phyloP scores from a whole-genome alignment of 306 rosid genomes.

The Pyrus betulifolia region DNA sequence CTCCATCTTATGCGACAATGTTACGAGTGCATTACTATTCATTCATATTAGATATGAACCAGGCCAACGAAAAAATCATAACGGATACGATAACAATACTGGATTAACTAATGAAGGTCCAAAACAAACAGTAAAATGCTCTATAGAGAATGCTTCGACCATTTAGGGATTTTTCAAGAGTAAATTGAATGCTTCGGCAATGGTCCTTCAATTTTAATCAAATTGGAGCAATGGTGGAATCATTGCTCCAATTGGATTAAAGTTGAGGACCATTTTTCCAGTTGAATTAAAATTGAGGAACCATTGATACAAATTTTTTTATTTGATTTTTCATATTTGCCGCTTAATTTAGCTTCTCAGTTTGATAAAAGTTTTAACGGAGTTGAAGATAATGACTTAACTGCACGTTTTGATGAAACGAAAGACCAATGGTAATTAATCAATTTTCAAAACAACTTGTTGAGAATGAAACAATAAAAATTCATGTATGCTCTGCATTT shows the following conservation, averaged over 20 bases:
- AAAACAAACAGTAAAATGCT: not conserved
- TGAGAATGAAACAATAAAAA: not conserved
- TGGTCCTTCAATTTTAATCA: no score
- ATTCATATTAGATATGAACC: not conserved
- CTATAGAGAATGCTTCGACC: not conserved
- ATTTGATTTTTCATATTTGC: no score
- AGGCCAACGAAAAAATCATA: not conserved
- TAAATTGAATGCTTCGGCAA: no score
- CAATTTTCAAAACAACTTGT: not conserved
- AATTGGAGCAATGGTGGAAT: no score
- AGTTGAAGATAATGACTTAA: no score
- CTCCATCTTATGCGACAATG: not conserved
- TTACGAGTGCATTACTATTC: not conserved
- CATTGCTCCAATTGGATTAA: no score
- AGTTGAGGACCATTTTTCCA: no score
- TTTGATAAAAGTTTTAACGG: rapidly evolving
- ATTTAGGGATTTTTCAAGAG: not conserved
- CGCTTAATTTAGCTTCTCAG: no score
- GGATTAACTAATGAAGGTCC: not conserved
- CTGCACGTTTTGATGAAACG: no score
- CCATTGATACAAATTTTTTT: no score
- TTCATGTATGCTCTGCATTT: not conserved
- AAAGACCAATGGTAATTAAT: no score
- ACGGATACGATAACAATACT: not conserved
- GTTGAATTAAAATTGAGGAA: no score